These are phyloP conservation scores for Urostyla sp. DNA, from an alignment of 73 alveolate species.

Conservation along the genomic window DNA sequence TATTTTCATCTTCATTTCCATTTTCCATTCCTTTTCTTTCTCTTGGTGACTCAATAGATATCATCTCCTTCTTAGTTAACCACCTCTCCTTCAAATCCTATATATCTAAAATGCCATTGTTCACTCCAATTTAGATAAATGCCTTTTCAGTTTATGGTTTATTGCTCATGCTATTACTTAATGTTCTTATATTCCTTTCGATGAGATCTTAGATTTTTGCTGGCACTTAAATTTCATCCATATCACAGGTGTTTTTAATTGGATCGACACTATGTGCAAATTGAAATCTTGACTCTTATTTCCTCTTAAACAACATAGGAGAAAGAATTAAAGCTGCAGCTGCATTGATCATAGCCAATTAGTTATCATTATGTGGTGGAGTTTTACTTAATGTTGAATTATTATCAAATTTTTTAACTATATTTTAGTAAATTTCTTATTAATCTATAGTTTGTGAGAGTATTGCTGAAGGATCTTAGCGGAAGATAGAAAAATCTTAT, in stretches of 20 bases:
- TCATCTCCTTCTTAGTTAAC: conserved; percentile 34
- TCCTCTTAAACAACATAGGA: conserved; percentile 31
- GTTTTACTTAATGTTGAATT: conserved; percentile 43
- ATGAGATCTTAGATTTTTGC: conserved; percentile 44
- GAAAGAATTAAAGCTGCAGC: conserved; percentile 8
- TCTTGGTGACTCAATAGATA: too few species aligned
- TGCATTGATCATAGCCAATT: conserved; percentile 15
- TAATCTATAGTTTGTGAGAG: too few species aligned
- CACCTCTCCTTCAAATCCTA: conserved; percentile 35
- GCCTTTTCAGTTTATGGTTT: neutral
- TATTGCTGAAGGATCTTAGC: too few species aligned
- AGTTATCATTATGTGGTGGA: conserved; percentile 38
- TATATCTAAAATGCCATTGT: conserved; percentile 6
- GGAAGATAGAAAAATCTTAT: too few species aligned
- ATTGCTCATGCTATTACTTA: conserved; percentile 16
- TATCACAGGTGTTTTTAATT: conserved; percentile 14
- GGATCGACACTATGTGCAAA: conserved; percentile 54
- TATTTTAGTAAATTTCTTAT: too few species aligned
- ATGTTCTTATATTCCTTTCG: conserved; percentile 37
- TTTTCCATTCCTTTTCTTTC: too few species aligned
- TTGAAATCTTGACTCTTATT: conserved; percentile 26
- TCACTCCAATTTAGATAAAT: conserved; percentile 3
- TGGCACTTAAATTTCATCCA: conserved; percentile 54
- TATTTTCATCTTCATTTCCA: conserved; percentile 5
- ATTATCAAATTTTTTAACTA: too few species aligned